Conservation (phyloP, 2,329 filamentous ascomycete genomes). For the Fusarium sulawesiense region DNA sequence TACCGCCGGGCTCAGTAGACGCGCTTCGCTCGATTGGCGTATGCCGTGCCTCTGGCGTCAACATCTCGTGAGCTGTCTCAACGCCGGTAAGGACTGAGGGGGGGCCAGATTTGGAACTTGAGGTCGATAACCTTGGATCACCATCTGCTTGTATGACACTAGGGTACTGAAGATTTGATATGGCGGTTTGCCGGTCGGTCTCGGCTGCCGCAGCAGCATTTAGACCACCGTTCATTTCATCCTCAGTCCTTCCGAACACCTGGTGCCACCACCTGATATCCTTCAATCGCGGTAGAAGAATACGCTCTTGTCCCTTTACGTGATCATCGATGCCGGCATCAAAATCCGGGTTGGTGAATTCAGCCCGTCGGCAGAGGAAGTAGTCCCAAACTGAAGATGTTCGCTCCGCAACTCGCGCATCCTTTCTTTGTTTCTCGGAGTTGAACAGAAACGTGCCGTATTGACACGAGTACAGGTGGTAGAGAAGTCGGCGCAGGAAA, state of each 20-base stretch:
- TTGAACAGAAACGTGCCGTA: conserved; percentile 98
- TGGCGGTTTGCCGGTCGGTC: conserved; percentile 53
- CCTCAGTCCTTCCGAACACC: conserved; percentile 84
- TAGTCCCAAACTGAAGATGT: conserved; percentile 96
- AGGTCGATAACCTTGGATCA: conserved; percentile 42
- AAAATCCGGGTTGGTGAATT: conserved; percentile 87
- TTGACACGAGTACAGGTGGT: conserved; percentile 95
- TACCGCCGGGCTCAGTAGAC: conserved; percentile 56
- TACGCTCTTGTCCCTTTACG: conserved; percentile 80
- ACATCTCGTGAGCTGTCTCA: conserved; percentile 66
- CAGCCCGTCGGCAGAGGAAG: conserved; percentile 81
- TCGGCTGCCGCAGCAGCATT: conserved; percentile 66
- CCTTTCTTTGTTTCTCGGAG: conserved; percentile 86
- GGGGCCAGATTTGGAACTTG: conserved; percentile 54
- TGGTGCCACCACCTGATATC: conserved; percentile 96
- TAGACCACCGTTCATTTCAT: conserved; percentile 87
- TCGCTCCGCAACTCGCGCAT: conserved; percentile 73
- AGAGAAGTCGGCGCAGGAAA: conserved; percentile 87
- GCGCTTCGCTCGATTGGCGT: conserved; percentile 57
- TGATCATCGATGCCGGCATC: conserved; percentile 81
- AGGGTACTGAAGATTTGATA: conserved; percentile 50
- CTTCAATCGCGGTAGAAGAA: conserved; percentile 81
- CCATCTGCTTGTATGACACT: conserved; percentile 44
- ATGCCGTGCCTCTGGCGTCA: conserved; percentile 57
- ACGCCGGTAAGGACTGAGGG: conserved; percentile 69